Conservation (phyloP, 139 green algal species). For the Micractinium sp. region DNA sequence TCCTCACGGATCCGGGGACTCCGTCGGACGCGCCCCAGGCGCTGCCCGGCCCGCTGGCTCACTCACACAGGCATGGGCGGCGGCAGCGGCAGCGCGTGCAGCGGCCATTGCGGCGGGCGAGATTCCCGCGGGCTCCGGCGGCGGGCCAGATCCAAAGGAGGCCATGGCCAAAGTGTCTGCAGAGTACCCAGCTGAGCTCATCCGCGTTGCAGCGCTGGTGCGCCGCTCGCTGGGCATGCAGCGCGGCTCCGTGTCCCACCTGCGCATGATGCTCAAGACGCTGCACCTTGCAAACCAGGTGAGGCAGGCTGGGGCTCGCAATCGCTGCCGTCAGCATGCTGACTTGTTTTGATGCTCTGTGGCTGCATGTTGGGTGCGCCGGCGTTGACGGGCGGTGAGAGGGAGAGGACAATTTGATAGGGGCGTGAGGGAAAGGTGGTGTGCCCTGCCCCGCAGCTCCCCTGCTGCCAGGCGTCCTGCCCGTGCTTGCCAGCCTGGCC, state of each 20-base stretch:
- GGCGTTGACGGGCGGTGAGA: no score
- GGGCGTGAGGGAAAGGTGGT: no score
- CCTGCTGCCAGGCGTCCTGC: not conserved
- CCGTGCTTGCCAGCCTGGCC: not conserved
- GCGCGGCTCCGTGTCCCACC: constrained; percentile 13
- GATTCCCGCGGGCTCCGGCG: not conserved
- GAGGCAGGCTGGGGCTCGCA: not conserved
- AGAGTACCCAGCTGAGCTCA: not conserved
- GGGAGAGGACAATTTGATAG: no score
- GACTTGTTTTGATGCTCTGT: no score
- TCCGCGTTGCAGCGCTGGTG: not conserved
- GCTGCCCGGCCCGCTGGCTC: no score
- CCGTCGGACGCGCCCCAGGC: no score
- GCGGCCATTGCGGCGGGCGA: not conserved
- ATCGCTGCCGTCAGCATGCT: no score
- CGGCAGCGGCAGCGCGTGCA: not conserved
- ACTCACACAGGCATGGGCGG: no score
- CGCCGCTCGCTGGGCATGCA: constrained; percentile 30
- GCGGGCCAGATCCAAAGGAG: not conserved
- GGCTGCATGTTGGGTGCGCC: no score
- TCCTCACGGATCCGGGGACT: no score
- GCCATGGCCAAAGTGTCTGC: not conserved
- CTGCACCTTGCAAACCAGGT: constrained; percentile 44
- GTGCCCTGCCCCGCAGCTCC: not conserved
- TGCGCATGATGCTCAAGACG: constrained; percentile 55